Percentiles rank a stretch among this genome's conserved stretches.
Evolutionary conservation across 257 asterid genomes (phyloP).

Genomic region (Plantago major): DNA sequence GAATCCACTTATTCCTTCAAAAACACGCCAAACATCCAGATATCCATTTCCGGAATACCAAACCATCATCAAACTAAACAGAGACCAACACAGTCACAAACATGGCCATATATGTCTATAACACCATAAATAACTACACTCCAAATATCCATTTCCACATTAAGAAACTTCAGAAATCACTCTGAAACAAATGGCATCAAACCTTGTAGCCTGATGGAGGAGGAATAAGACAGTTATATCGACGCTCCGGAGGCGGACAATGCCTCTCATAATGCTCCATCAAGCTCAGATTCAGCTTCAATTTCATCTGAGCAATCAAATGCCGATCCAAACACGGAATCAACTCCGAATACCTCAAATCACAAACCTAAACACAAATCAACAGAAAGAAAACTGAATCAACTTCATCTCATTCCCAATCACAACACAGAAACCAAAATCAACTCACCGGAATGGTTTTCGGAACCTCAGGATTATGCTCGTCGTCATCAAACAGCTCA

Average conservation of each 20-base stretch:
- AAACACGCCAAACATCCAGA: too few relatives aligned
- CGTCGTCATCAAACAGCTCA: constrained; percentile 50
- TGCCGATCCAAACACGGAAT: constrained; percentile 86
- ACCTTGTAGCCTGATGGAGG: constrained; percentile 94
- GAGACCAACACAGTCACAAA: too few relatives aligned
- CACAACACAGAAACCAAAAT: not conserved
- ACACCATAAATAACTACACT: not conserved
- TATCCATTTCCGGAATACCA: too few relatives aligned
- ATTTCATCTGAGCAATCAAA: constrained; percentile 54
- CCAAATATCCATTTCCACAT: not conserved
- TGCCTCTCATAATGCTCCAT: constrained; percentile 99
- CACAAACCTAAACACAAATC: constrained; percentile 58
- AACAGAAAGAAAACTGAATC: not conserved
- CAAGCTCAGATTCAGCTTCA: constrained; percentile 66
- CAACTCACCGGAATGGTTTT: constrained; percentile 62
- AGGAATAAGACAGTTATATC: constrained; percentile 86
- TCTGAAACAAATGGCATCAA: not conserved
- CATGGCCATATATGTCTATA: too few relatives aligned
- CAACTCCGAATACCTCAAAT: constrained; percentile 71
- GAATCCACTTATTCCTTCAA: too few relatives aligned
- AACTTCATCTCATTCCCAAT: not conserved
- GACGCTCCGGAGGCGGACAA: constrained; percentile 78
- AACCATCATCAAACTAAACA: too few relatives aligned
- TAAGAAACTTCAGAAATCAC: too few relatives aligned
- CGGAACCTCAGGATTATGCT: constrained; percentile 48